Evolutionary conservation across 805 yeast species (phyloP).

Genomic region (Teunomyces kruisii): DNA sequence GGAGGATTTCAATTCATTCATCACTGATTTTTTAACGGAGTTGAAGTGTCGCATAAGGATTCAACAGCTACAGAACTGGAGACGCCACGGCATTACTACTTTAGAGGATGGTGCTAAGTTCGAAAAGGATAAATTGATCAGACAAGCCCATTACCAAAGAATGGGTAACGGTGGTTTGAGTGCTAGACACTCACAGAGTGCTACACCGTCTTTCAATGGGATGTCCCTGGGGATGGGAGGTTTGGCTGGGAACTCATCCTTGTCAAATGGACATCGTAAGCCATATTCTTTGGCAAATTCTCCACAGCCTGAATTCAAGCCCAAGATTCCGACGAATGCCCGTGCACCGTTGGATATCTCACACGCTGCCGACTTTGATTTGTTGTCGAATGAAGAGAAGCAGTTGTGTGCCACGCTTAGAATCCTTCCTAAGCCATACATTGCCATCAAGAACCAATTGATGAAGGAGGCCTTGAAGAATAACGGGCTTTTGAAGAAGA

Average conservation of each 20-base stretch:
- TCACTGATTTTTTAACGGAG: constrained; percentile 74
- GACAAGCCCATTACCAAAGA: constrained; percentile 63
- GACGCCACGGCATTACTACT: constrained; percentile 83
- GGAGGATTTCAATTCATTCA: constrained; percentile 74
- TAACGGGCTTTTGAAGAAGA: constrained; percentile 81
- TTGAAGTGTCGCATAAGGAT: constrained; percentile 76
- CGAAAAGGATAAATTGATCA: constrained; percentile 80
- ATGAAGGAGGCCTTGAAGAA: constrained; percentile 84
- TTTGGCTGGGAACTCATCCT: constrained; percentile 3
- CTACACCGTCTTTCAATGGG: constrained; percentile 6
- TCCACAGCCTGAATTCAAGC: constrained; percentile 43
- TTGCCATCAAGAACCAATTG: constrained; percentile 86
- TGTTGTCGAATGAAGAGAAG: constrained; percentile 86
- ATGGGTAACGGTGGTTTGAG: constrained; percentile 41
- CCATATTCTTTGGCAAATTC: constrained; percentile 14
- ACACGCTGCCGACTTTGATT: constrained; percentile 77
- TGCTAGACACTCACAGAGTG: constrained; percentile 19
- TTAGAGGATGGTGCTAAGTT: constrained; percentile 79
- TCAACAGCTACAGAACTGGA: constrained; percentile 89
- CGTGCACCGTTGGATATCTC: constrained; percentile 63
- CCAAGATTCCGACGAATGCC: constrained; percentile 42
- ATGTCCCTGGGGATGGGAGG: constrained; percentile 1
- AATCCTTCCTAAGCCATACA: constrained; percentile 88
- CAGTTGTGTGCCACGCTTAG: constrained; percentile 79
- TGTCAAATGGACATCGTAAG: constrained; percentile 19